These are phyloP conservation scores for Xerocomus alliaceus DNA, from an alignment of 1,284 basidiomycete species.

Conservation along the genomic window DNA sequence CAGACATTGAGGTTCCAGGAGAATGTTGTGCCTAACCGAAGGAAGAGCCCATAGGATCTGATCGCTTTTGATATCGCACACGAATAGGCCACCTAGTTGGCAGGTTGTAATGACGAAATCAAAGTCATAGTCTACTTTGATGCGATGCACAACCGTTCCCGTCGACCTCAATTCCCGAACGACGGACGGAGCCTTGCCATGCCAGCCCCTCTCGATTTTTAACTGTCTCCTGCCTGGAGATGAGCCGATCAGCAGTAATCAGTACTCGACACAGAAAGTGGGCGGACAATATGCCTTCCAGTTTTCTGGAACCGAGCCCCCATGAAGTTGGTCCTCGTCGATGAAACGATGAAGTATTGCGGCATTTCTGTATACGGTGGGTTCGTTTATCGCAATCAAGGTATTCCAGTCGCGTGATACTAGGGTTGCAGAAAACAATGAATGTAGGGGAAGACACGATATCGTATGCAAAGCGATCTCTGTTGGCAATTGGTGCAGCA, in stretches of 20 bases:
- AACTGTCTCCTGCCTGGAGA: slow-evolving; percentile 53
- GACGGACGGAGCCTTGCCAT: slow-evolving; percentile 52
- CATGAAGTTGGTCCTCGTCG: slow-evolving; percentile 41
- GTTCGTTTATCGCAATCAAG: slow-evolving; percentile 55
- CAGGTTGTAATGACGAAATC: slow-evolving; percentile 66
- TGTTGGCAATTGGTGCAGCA: slow-evolving; percentile 52
- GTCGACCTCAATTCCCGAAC: slow-evolving; percentile 44
- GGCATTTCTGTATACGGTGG: slow-evolving; percentile 57
- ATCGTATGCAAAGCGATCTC: slow-evolving; percentile 57
- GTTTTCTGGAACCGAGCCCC: slow-evolving; percentile 33
- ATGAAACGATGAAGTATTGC: slow-evolving; percentile 57
- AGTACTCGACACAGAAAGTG: slow-evolving; percentile 2
- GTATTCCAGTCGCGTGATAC: slow-evolving; percentile 53
- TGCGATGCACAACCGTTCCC: slow-evolving; percentile 61
- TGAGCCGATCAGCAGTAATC: slow-evolving; percentile 16
- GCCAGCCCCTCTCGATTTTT: slow-evolving; percentile 61
- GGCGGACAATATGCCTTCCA: slow-evolving; percentile 70
- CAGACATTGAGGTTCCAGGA: background rate
- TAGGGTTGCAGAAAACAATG: slow-evolving; percentile 44
- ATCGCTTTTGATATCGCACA: slow-evolving; percentile 58
- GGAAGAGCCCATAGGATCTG: slow-evolving; percentile 64
- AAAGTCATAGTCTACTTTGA: slow-evolving; percentile 71
- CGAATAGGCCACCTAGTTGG: slow-evolving; percentile 57
- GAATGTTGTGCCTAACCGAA: slow-evolving; percentile 40
- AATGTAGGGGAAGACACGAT: slow-evolving; percentile 53